These are phyloP conservation scores for Naegleria gruberi DNA, from an alignment of 208 protist species.

Conservation along the genomic window DNA sequence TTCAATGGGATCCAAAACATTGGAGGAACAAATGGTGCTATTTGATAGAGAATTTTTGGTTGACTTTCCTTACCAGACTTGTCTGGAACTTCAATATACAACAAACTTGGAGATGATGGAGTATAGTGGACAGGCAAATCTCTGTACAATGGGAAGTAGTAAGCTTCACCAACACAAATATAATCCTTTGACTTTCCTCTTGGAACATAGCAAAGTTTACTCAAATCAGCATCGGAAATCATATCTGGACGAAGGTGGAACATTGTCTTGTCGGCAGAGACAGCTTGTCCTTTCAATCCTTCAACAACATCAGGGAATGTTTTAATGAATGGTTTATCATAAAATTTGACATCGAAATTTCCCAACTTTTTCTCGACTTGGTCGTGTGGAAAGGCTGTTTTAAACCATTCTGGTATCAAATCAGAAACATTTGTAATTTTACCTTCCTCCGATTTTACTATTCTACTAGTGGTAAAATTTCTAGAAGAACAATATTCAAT, in stretches of 20 bases:
- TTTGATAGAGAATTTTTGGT: constrained; percentile 55
- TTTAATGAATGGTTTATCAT: neutral
- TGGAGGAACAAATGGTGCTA: constrained; percentile 71
- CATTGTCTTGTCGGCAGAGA: neutral
- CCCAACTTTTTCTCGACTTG: neutral
- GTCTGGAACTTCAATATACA: constrained; percentile 60
- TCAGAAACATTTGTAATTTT: too few relatives aligned
- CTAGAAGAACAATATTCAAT: too few relatives aligned
- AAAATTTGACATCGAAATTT: neutral
- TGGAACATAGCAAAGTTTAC: neutral
- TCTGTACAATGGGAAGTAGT: constrained; percentile 69
- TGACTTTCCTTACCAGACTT: neutral
- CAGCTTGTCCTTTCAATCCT: neutral
- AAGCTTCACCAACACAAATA: constrained; percentile 77
- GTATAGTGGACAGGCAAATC: constrained; percentile 77
- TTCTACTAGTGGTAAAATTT: too few relatives aligned
- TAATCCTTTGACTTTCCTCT: constrained; percentile 54
- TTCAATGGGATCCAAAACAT: constrained; percentile 75
- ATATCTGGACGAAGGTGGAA: neutral
- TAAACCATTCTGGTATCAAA: neutral
- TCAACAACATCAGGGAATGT: neutral
- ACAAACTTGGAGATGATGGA: constrained; percentile 55
- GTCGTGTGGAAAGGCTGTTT: neutral
- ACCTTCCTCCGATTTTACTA: too few relatives aligned
- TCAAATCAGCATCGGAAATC: neutral